Conservation (phyloP, 441 rosid species). For the Pelargonium australe region DNA sequence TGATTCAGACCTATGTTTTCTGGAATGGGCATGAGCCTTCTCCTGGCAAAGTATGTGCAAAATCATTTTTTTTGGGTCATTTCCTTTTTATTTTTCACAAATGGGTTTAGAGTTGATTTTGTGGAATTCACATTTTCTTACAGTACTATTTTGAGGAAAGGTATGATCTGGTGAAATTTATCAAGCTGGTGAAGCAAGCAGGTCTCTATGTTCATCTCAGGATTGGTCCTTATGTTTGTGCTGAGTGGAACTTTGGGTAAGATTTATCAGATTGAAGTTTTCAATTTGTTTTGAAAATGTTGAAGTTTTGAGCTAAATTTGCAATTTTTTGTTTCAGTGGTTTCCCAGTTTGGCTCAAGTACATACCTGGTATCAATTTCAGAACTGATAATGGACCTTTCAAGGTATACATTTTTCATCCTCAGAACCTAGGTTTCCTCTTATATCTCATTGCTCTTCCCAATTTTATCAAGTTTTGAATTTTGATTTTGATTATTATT, state of each 20-base stretch:
- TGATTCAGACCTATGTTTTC: conserved; percentile 92
- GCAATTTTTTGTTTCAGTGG: too few species aligned
- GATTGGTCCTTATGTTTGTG: conserved; percentile 31
- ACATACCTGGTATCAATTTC: too few species aligned
- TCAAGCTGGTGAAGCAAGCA: conserved; percentile 25
- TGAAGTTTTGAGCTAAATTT: too few species aligned
- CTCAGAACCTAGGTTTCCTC: too few species aligned
- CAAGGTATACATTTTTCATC: too few species aligned
- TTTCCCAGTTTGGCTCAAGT: too few species aligned
- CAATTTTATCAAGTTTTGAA: too few species aligned
- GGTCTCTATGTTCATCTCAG: conserved; percentile 28
- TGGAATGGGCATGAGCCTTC: conserved; percentile 98
- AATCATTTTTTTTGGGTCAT: neutral
- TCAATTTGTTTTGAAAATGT: too few species aligned
- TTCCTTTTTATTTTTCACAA: neutral
- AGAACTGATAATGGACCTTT: too few species aligned
- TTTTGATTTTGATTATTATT: too few species aligned
- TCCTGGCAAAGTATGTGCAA: conserved; percentile 58
- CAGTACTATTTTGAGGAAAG: conserved; percentile 23
- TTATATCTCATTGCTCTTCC: too few species aligned
- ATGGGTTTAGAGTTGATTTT: neutral
- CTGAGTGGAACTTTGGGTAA: conserved; percentile 30
- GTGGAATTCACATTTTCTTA: neutral
- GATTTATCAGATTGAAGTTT: neutral
- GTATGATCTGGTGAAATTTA: conserved; percentile 21